These are phyloP conservation scores for Alternaria solani DNA, from an alignment of 2,329 filamentous ascomycete genomes.

Conservation along the genomic window DNA sequence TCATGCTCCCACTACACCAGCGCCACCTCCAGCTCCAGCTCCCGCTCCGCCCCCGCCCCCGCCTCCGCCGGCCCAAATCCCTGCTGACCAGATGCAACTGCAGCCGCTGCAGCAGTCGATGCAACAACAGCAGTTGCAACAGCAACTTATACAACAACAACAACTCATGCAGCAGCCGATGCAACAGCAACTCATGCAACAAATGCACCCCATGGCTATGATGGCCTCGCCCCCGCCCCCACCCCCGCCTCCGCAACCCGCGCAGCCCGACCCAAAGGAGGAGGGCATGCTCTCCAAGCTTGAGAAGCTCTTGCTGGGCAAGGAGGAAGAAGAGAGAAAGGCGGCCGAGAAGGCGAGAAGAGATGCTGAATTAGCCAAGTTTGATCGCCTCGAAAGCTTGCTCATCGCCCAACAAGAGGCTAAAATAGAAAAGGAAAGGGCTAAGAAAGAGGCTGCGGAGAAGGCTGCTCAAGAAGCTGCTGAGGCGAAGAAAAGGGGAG, in stretches of 20 bases:
- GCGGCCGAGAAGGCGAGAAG: slow-evolving; percentile 40
- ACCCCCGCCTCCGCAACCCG: slow-evolving; percentile 23
- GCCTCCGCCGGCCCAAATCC: slow-evolving; percentile 22
- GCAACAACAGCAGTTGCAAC: slow-evolving; percentile 10
- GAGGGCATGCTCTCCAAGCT: slow-evolving; percentile 45
- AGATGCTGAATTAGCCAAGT: slow-evolving; percentile 46
- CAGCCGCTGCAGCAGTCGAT: slow-evolving; percentile 14
- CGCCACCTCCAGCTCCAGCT: slow-evolving; percentile 25
- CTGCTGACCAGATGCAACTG: slow-evolving; percentile 15
- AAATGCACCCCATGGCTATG: slow-evolving; percentile 14
- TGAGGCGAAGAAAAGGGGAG: slow-evolving; percentile 47
- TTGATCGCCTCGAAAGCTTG: slow-evolving; percentile 48
- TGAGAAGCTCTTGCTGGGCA: slow-evolving; percentile 39
- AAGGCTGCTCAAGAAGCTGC: slow-evolving; percentile 39
- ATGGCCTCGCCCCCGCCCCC: slow-evolving; percentile 28
- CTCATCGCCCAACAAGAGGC: slow-evolving; percentile 49
- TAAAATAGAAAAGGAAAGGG: slow-evolving; percentile 47
- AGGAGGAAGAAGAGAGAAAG: slow-evolving; percentile 40
- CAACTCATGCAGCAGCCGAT: slow-evolving; percentile 16
- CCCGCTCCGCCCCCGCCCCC: slow-evolving; percentile 22
- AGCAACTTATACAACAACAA: slow-evolving; percentile 12
- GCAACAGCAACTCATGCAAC: slow-evolving; percentile 15
- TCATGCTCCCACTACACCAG: slow-evolving; percentile 16
- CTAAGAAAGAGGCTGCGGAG: slow-evolving; percentile 44
- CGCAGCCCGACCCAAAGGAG: slow-evolving; percentile 36